phyloP scores from a whole-genome alignment of 345 rosid species.

The Psidium friedrichsthalianum region DNA sequence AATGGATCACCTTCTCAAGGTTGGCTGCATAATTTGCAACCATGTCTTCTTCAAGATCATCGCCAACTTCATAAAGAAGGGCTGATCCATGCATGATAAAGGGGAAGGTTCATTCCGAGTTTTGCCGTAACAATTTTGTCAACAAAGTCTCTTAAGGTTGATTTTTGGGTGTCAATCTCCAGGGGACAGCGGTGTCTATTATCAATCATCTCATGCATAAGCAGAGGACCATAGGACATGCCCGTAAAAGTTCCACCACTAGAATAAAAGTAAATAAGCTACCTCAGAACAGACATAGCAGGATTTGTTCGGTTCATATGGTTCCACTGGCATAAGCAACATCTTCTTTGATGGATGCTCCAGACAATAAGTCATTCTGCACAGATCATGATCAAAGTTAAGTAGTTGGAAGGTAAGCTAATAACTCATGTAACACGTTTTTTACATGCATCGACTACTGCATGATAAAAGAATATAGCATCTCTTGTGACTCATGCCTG shows the following conservation, averaged over 20 bases:
- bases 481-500: background rate
- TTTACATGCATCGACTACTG: background rate
- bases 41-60: constrained; percentile 82
- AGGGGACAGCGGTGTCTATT: constrained; percentile 71
- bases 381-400: background rate
- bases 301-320: constrained; percentile 78
- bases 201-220: constrained; percentile 7
- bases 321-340: constrained; percentile 97
- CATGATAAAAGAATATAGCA: background rate
- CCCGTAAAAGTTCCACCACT: background rate
- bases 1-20: constrained; percentile 69
- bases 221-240: background rate
- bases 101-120: constrained; percentile 88
- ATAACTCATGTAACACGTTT: background rate
- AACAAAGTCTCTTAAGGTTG: constrained; percentile 85
- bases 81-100: constrained; percentile 67
- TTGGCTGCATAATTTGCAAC: constrained; percentile 71
- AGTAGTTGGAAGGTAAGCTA: background rate
- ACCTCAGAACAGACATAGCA: constrained; percentile 99
- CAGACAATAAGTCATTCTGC: constrained; percentile 94
- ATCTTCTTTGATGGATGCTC: constrained; percentile 76
- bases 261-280: background rate
- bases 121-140: constrained; percentile 90
- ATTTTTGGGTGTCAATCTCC: constrained; percentile 64
- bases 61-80: constrained; percentile 95